Percentiles rank a stretch among this genome's conserved stretches.
phyloP scores from a whole-genome alignment of 768 basidiomycete species.

The Antrodiella citrinella region DNA sequence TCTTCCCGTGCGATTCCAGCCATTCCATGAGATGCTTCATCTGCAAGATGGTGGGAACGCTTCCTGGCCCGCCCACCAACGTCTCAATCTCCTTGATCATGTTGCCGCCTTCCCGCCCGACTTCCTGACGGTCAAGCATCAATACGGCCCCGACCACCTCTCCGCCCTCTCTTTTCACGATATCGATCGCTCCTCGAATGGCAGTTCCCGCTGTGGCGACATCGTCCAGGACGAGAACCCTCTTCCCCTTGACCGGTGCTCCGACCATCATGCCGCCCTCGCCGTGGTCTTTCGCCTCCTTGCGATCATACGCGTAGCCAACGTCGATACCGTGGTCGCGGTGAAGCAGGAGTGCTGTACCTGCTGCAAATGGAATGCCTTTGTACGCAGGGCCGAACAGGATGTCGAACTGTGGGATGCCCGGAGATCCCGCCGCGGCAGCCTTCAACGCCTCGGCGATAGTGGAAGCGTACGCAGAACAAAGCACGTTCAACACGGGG shows the following conservation, averaged over 20 bases:
- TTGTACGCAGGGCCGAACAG: slow-evolving; percentile 98
- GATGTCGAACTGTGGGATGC: slow-evolving; percentile 55
- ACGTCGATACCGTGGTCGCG: slow-evolving; percentile 56
- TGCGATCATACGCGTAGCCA: slow-evolving; percentile 88
- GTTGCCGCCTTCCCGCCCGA: slow-evolving; percentile 62
- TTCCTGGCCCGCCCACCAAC: slow-evolving; percentile 59
- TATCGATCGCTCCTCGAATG: slow-evolving; percentile 73
- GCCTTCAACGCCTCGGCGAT: slow-evolving; percentile 48
- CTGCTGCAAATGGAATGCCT: slow-evolving; percentile 88
- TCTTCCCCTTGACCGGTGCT: slow-evolving; percentile 67
- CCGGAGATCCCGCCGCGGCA: slow-evolving; percentile 15
- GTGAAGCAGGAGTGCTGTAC: slow-evolving; percentile 69
- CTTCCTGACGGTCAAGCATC: slow-evolving; percentile 80
- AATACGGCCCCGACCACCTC: slow-evolving; percentile 85
- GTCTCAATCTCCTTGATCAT: slow-evolving; percentile 79
- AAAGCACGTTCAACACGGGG: slow-evolving; percentile 66
- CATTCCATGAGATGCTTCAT: slow-evolving; percentile 83
- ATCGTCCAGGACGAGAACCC: slow-evolving; percentile 88
- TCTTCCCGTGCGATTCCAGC: slow-evolving; percentile 62
- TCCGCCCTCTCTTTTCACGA: slow-evolving; percentile 61
- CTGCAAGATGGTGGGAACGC: slow-evolving; percentile 72
- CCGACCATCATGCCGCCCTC: slow-evolving; percentile 93
- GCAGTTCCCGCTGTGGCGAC: slow-evolving; percentile 94
- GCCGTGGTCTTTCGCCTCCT: slow-evolving; percentile 93
- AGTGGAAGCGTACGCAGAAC: slow-evolving; percentile 77